A percentile compares a stretch with the other conserved stretches of the same genome.
Conservation (phyloP, 257 asterid genomes). For the Capsicum pubescens region DNA sequence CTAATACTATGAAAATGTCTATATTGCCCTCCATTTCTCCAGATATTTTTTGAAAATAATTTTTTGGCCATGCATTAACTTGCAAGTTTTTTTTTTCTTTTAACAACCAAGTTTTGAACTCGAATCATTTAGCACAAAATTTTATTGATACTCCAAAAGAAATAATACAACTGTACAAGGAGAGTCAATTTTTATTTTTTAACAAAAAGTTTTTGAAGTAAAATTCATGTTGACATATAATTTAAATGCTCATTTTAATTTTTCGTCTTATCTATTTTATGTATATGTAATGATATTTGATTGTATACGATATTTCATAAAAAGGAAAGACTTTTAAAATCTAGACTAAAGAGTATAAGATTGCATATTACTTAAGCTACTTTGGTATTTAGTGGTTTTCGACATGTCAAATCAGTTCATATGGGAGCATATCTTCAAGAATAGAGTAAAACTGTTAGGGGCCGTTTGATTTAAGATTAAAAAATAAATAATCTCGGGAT, state of each 20-base stretch:
- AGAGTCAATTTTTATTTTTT: too few species aligned
- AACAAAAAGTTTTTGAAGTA: too few species aligned
- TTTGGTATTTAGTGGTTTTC: neutral
- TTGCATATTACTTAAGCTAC: neutral
- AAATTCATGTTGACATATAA: too few species aligned
- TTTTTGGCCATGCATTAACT: neutral
- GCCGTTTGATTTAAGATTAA: too few species aligned
- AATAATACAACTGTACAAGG: neutral
- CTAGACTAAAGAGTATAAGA: neutral
- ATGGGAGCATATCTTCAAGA: neutral
- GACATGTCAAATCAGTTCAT: neutral
- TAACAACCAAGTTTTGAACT: neutral
- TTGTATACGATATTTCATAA: too few species aligned
- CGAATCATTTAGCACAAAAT: conserved; percentile 8
- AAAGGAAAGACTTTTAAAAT: too few species aligned
- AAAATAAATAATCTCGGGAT: too few species aligned
- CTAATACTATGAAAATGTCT: neutral
- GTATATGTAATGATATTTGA: too few species aligned
- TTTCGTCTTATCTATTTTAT: too few species aligned
- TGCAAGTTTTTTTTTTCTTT: neutral
- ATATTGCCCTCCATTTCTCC: neutral
- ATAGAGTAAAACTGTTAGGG: neutral
- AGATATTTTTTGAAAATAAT: neutral
- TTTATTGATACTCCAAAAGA: neutral
- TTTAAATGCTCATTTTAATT: too few species aligned